Percentiles rank a stretch among this genome's conserved stretches.
Conservation (phyloP, 371 early-diverging fungal species). For the Cladochytrium tenue region DNA sequence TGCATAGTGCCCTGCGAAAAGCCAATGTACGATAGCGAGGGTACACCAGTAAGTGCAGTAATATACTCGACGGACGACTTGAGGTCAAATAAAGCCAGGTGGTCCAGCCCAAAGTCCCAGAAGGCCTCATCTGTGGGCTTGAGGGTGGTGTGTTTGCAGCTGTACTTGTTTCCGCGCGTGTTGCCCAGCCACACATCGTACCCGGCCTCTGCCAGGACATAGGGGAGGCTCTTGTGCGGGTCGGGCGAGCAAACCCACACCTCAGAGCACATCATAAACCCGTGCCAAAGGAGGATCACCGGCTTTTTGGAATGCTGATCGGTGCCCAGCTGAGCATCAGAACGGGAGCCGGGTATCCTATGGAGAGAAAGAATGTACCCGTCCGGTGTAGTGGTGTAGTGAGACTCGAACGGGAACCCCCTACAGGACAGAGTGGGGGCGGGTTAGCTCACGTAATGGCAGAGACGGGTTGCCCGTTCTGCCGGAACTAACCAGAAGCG, state of each 20-base stretch:
- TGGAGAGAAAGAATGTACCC: constrained; percentile 87
- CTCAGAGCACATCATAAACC: constrained; percentile 86
- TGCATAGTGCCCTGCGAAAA: constrained; percentile 95
- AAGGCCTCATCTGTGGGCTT: constrained; percentile 72
- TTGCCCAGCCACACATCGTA: constrained; percentile 98
- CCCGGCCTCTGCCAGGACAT: constrained; percentile 59
- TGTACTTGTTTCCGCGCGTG: constrained; percentile 94
- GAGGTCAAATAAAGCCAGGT: constrained; percentile 83
- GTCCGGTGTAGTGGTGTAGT: constrained; percentile 83
- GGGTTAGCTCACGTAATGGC: too few species aligned
- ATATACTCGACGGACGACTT: constrained; percentile 83
- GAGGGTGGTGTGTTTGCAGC: constrained; percentile 75
- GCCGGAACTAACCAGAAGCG: constrained; percentile 50
- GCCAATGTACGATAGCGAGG: constrained; percentile 86
- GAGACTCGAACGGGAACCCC: constrained; percentile 81
- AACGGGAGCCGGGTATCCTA: too few species aligned
- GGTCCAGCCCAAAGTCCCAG: constrained; percentile 95
- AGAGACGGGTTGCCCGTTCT: too few species aligned
- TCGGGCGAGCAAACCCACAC: constrained; percentile 75
- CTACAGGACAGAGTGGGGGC: constrained; percentile 32
- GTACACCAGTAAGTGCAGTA: constrained; percentile 73
- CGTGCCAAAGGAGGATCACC: constrained; percentile 90
- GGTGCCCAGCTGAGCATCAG: too few species aligned
- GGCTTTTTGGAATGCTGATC: too few species aligned
- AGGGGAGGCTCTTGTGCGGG: constrained; percentile 64